Conservation (phyloP, 2,329 filamentous ascomycete species). For the Coniochaeta prunicola region DNA sequence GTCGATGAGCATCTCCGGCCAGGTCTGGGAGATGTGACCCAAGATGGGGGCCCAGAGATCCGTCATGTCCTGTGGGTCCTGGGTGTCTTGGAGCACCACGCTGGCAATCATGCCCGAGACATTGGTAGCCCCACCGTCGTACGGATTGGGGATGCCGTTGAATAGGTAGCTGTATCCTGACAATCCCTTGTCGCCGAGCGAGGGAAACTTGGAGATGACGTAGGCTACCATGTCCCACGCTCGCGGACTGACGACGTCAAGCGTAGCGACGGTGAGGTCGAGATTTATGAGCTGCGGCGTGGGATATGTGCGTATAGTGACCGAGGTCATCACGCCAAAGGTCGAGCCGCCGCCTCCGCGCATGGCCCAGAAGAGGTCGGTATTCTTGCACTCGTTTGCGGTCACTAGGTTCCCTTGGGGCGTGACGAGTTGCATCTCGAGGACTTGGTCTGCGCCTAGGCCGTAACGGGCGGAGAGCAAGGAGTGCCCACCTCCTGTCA, state of each 20-base stretch:
- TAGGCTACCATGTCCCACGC: slow-evolving; percentile 40
- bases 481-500: slow-evolving; percentile 53
- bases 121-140: slow-evolving; percentile 22
- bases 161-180: slow-evolving; percentile 38
- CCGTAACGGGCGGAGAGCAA: slow-evolving; percentile 44
- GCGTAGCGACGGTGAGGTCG: slow-evolving; percentile 14
- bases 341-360: slow-evolving; percentile 51
- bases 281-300: slow-evolving; percentile 25
- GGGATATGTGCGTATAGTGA: slow-evolving; percentile 45
- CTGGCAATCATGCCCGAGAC: slow-evolving; percentile 26
- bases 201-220: slow-evolving; percentile 36
- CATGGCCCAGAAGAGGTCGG: slow-evolving; percentile 57
- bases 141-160: slow-evolving; percentile 28
- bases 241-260: slow-evolving; percentile 21
- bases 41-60: slow-evolving; percentile 26
- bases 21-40: slow-evolving; percentile 27
- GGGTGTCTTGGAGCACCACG: slow-evolving; percentile 27
- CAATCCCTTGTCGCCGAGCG: slow-evolving; percentile 40
- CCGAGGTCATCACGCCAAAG: slow-evolving; percentile 49
- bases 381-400: slow-evolving; percentile 41
- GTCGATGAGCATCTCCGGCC: slow-evolving; percentile 18
- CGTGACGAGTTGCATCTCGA: slow-evolving; percentile 50
- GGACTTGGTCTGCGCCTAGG: slow-evolving; percentile 51
- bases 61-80: slow-evolving; percentile 15
- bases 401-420: slow-evolving; percentile 39